Evolutionary conservation across 208 protist genomes (phyloP), one percentile per base, ranked within the genome.

Genomic region (Acanthamoeba sp.): DNA sequence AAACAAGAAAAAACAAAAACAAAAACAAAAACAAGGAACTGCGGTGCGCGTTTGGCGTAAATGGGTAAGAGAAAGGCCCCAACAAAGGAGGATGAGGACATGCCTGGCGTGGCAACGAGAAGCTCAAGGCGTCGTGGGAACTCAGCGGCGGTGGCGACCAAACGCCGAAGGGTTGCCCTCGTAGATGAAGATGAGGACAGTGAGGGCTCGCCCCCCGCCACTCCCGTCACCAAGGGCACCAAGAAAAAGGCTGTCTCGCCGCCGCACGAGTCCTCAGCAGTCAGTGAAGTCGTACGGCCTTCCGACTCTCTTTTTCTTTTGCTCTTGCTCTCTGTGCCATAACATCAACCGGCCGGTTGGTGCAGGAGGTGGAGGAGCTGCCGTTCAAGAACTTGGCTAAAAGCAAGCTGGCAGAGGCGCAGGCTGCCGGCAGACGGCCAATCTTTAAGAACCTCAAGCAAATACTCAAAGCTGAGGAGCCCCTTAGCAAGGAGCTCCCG

Each of bases 391-490:
- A 93, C 64, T 32, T 91, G 52, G 55, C 50, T 55, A 64, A 91
- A 16, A 93, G 89, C 64, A 93, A 93, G 48, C 29, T 52, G 34
- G 85, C 62, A 27, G 85, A 66, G 27, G 32, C 32, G 12, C 52
- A 73, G 85, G 85, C 85, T 4, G 62, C 57, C 1, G 85, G 57
- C 9, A 3, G 85, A 71, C 1, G 52, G 27, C 85, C 76, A 1
- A 38, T 73, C 7, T 91, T 91, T 27, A 93, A 93, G 66, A 93
- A 93, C 48, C 32, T 93, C 64, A 93, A 93, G 48, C 59, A 93
- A n/a, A 93, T 93, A 5, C 66, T 93, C n/a, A 93, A 93, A 22
- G 87, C 87, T 34, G 40, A 55, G 42, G 89, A 93, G 36, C 64
- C 52, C 7, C 29, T 50, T 5, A 34, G 24, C 14, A 10, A 20